A percentile compares a stretch with the other conserved stretches of the same genome.
Conservation (phyloP, 495 filamentous ascomycete species). For the Sabuloglossum arenarium region DNA sequence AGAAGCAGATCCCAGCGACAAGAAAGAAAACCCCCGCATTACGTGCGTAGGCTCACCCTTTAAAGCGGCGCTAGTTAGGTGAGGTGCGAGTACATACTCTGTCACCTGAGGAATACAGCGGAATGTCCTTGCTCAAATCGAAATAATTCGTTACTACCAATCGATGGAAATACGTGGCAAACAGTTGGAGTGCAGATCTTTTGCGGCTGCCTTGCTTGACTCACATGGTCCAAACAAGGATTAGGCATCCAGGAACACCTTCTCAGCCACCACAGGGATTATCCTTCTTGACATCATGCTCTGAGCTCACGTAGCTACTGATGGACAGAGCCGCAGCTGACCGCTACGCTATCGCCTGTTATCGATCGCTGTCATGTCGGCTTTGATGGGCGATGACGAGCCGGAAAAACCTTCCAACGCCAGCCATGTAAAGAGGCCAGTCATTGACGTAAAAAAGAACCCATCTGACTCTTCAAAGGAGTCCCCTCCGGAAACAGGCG, state of each 20-base stretch:
- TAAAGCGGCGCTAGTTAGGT: too few species aligned
- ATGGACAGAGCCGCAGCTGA: not conserved
- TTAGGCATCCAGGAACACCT: too few species aligned
- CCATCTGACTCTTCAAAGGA: not conserved
- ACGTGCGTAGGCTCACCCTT: too few species aligned
- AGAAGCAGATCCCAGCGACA: too few species aligned
- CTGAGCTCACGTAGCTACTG: too few species aligned
- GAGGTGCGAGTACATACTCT: too few species aligned
- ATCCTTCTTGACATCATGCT: not conserved
- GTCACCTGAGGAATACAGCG: too few species aligned
- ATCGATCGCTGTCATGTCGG: not conserved
- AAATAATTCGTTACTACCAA: not conserved
- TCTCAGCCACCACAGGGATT: too few species aligned
- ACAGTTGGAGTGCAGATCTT: too few species aligned
- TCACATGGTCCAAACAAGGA: too few species aligned
- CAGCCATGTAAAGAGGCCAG: not conserved
- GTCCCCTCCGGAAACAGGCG: not conserved
- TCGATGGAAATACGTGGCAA: not conserved
- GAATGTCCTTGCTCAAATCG: not conserved
- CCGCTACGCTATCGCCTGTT: not conserved
- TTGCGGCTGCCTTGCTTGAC: too few species aligned
- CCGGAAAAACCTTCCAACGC: not conserved
- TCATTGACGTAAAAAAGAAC: not conserved
- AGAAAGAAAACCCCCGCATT: too few species aligned
- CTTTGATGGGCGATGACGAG: not conserved